Evolutionary conservation across 495 filamentous ascomycete species (phyloP).

Genomic region (Chaetomium fimeti): DNA sequence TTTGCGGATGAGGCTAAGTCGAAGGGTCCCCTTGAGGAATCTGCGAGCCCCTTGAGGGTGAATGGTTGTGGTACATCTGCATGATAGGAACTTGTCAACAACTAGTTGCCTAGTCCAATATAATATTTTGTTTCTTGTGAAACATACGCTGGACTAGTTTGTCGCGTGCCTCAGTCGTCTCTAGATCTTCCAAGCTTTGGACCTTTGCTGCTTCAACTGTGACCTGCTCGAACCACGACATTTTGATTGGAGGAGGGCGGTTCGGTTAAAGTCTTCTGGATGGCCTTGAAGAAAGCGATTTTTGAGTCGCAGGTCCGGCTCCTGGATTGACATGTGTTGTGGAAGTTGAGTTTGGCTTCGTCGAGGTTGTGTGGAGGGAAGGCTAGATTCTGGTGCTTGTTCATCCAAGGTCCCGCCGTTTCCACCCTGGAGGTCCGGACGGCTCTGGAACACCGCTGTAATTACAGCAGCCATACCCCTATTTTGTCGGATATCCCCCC

Average conservation of each 20-base stretch:
- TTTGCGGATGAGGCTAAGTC: not conserved
- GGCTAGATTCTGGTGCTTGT: not conserved
- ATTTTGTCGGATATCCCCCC: not conserved
- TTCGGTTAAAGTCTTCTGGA: not conserved
- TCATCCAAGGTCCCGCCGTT: not conserved
- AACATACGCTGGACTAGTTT: slow-evolving; percentile 12
- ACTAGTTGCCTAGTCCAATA: not conserved
- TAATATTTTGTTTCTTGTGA: not conserved
- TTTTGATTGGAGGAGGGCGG: not conserved
- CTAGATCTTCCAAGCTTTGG: not conserved
- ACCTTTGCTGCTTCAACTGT: not conserved
- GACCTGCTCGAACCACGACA: slow-evolving; percentile 22
- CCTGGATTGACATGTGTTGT: not conserved
- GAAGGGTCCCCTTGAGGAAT: not conserved
- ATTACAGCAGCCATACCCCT: not conserved
- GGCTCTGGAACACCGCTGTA: not conserved
- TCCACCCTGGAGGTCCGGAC: not conserved
- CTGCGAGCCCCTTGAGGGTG: slow-evolving; percentile 12
- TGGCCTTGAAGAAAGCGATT: too few species aligned
- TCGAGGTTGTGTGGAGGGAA: not conserved
- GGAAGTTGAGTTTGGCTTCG: not conserved
- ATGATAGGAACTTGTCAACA: not conserved
- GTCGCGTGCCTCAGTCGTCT: not conserved
- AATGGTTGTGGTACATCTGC: slow-evolving; percentile 22
- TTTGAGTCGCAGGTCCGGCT: too few species aligned